Evolutionary conservation across 345 rosid species (phyloP).

Genomic region (Streptanthus diversifolius): DNA sequence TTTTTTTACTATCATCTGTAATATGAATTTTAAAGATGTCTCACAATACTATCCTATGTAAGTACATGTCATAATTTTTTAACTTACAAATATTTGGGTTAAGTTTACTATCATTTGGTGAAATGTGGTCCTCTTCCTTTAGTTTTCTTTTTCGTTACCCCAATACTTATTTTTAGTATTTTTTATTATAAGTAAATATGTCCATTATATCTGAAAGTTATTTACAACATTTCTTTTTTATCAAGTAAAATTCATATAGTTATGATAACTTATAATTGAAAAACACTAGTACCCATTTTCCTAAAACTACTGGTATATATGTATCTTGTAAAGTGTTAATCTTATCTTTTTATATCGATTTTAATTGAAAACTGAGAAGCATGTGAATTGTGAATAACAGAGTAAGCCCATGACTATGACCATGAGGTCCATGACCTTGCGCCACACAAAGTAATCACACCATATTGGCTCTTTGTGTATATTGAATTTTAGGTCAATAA

Average conservation of each 20-base stretch:
- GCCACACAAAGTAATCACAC: slow-evolving; percentile 18
- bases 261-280: not conserved
- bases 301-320: not conserved
- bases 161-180: not conserved
- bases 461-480: slow-evolving; percentile 3
- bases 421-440: slow-evolving; percentile 15
- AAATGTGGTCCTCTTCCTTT: not conserved
- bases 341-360: not conserved
- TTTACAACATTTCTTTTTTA: not conserved
- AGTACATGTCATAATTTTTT: not conserved
- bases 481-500: slow-evolving; percentile 23
- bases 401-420: slow-evolving; percentile 8
- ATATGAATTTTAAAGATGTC: not conserved
- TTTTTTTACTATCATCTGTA: not conserved
- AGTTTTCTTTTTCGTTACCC: not conserved
- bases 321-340: not conserved
- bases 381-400: slow-evolving; percentile 7
- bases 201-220: not conserved
- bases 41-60: not conserved
- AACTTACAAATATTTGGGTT: no score
- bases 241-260: not conserved
- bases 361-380: not conserved
- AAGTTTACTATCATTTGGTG: not conserved
- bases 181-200: not conserved
- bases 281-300: not conserved